Base-by-base conservation (phyloP, 73 alveolate genomes). In the Paraurostyla sp. region DNA sequence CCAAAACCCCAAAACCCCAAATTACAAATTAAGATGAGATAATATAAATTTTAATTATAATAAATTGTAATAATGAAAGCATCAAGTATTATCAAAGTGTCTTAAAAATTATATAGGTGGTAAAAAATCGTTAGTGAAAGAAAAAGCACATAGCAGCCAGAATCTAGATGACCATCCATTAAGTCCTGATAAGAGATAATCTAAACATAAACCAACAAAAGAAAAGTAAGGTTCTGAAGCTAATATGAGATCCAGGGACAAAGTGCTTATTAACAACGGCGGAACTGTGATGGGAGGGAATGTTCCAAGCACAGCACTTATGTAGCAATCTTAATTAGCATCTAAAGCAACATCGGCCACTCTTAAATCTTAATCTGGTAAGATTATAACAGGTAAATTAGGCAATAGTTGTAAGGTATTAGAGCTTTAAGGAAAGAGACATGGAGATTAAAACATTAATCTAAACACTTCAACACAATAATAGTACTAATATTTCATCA, bases 201-300 rank as follows among this genome's bases (percentile, higher is more conserved):
- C 78, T 29, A 60, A 60, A 27, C 23, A 13, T 11, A 60, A 60
- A 32, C 9, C 50, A 16, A 7, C 23, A 9, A 60, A 60, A 23
- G 78, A 60, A 33, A 60, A 60, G 50, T 29, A 3, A 3, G 4
- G 22, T 29, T 60, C 22, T 20, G 78, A 60, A 60, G 22, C 78
- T n/a, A n/a, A n/a, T n/a, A n/a, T n/a, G 25, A 9, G 78, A 60
- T 45, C 51, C 13, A 60, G 78, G 32, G 78, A 60, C 32, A 60
- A 60, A 60, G 9, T 60, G 25, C 25, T 60, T 13, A 60, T 60
- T 9, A 60, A 60, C 78, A 60, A 60, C 78, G 78, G 78, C 4
- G 78, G 78, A 25, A 60, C 78, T 60, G 78, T 60, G 22, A 60
- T 60, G 78, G 32, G 49, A 29, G 78, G 78, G 35, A 60, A 60